Evolutionary conservation across 768 basidiomycete genomes (phyloP).

Genomic region (Boletus tylopilopsis): DNA sequence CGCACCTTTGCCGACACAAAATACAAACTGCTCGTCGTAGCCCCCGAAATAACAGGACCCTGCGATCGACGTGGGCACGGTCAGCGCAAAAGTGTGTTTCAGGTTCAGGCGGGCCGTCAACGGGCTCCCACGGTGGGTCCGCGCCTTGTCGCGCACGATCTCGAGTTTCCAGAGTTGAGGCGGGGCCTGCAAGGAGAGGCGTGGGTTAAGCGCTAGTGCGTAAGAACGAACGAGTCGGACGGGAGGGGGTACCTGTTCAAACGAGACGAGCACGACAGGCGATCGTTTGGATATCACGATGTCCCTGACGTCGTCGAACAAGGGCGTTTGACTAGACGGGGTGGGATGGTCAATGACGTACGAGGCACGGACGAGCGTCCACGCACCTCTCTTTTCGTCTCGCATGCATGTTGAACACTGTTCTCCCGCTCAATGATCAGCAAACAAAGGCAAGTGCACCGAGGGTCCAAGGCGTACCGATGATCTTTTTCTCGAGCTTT

Average conservation of each 20-base stretch:
- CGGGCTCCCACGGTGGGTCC: slow-evolving; percentile 27
- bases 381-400: slow-evolving; percentile 45
- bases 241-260: slow-evolving; percentile 21
- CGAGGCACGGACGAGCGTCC: too few relatives aligned
- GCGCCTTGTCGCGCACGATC: slow-evolving; percentile 45
- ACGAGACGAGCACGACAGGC: slow-evolving; percentile 40
- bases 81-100: slow-evolving; percentile 68
- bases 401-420: slow-evolving; percentile 47
- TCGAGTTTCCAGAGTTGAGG: slow-evolving; percentile 77
- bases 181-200: slow-evolving; percentile 42
- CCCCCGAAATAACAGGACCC: slow-evolving; percentile 83
- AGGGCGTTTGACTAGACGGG: slow-evolving; percentile 48
- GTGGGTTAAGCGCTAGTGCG: background rate
- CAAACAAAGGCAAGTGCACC: background rate
- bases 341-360: too few relatives aligned
- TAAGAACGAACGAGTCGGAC: background rate
- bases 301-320: slow-evolving; percentile 51
- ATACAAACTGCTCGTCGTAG: slow-evolving; percentile 70
- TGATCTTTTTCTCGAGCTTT: slow-evolving; percentile 48
- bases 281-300: slow-evolving; percentile 43
- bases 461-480: slow-evolving; percentile 30
- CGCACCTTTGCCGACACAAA: slow-evolving; percentile 74
- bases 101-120: slow-evolving; percentile 27
- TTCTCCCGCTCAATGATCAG: slow-evolving; percentile 4
- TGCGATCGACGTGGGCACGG: slow-evolving; percentile 61